Base-by-base conservation (phyloP, 352 stramenopile genomes). In the Plasmopara viticola region DNA sequence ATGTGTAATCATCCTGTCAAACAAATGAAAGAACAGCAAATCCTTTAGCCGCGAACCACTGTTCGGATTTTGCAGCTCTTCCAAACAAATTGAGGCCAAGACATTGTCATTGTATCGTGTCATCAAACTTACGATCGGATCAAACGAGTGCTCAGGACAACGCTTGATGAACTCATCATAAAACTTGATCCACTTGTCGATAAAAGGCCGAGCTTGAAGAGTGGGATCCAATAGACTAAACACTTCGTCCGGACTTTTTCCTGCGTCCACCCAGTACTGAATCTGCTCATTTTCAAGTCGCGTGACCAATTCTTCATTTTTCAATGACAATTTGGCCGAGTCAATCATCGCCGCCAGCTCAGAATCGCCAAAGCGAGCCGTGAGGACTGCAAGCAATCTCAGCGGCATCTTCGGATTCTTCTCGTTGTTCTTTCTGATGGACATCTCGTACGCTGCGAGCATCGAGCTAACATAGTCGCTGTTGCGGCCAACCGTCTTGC, bases 281-380 rank as follows among this genome's bases (percentile, higher is more conserved):
- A 60, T 44, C 31, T 60, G 53, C 29, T 60, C 15, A 5, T 15
- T 46, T 9, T 52, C 33, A 5, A 58, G 9, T 41, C 53, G 31
- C n/a, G 45, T 31, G 0, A 37, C 56, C 5, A 54, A 17, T 1
- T n/a, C 29, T 12, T n/a, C 14, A 6, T 39, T 60, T 2, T 39
- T 40, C 0, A 30, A n/a, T 13, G 25, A 8, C 30, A 33, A 53
- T 14, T 58, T 53, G 5, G 56, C 49, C 9, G 49, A 44, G 17
- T 58, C 47, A 6, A 62, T 41, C 42, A 58, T 53, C 15, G 17
- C 44, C 14, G 56, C 25, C 29, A 62, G 7, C 14, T 34, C 35
- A 31, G 56, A 48, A 8, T 62, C 48, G 30, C 28, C 54, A 37
- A 47, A 62, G 10, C 34, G 34, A 47, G 42, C 14, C 6, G 41